phyloP scores from a whole-genome alignment of 768 basidiomycete genomes.

The Nidularia pulvinata region DNA sequence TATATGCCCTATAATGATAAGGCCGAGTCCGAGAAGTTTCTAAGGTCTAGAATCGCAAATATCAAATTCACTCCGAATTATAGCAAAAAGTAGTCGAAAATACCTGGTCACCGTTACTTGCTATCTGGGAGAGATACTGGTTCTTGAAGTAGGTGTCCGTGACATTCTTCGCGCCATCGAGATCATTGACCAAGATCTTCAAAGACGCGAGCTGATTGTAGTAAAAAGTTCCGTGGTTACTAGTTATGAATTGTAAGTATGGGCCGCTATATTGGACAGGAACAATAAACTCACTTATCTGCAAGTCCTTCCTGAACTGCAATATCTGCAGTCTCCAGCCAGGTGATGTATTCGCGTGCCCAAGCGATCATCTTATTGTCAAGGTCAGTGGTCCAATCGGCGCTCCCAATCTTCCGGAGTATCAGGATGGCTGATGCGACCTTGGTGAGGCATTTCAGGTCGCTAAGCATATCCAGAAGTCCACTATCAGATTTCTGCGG shows the following conservation, averaged over 20 bases:
- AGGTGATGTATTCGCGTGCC: constrained; percentile 49
- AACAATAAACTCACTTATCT: constrained; percentile 39
- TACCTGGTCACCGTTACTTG: constrained; percentile 57
- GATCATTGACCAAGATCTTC: constrained; percentile 53
- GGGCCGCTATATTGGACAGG: not conserved
- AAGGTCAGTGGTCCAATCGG: constrained; percentile 53
- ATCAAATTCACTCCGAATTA: not conserved
- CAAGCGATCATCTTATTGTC: constrained; percentile 50
- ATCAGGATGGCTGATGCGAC: constrained; percentile 51
- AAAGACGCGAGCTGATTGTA: constrained; percentile 58
- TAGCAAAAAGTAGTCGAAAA: constrained; percentile 1
- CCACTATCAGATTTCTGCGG: not conserved
- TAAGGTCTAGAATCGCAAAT: constrained; percentile 37
- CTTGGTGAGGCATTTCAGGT: constrained; percentile 60
- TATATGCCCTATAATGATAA: constrained; percentile 69
- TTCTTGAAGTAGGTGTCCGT: constrained; percentile 49
- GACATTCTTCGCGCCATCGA: constrained; percentile 41
- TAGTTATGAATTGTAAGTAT: constrained; percentile 14
- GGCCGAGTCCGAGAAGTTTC: constrained; percentile 62
- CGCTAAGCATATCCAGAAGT: constrained; percentile 24
- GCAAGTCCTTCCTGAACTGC: constrained; percentile 45
- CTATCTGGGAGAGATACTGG: constrained; percentile 53
- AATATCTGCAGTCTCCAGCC: constrained; percentile 50
- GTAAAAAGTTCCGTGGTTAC: constrained; percentile 70
- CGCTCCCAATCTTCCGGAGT: constrained; percentile 44